phyloP scores from a whole-genome alignment of 2,329 filamentous ascomycete species.

The Hymenoscyphus scutula region DNA sequence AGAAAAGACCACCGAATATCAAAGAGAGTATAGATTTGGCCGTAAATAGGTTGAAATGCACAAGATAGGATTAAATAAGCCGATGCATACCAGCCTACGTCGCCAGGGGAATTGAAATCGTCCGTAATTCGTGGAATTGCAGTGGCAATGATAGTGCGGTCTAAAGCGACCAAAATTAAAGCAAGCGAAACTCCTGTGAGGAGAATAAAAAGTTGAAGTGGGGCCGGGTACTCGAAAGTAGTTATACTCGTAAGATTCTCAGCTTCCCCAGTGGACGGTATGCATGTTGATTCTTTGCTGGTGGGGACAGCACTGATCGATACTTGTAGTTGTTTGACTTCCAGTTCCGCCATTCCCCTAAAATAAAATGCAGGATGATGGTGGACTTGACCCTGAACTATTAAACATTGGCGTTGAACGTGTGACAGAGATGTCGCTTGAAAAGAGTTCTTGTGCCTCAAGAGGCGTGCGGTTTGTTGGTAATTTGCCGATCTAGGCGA shows the following conservation, averaged over 20 bases:
- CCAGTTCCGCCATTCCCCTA: no score
- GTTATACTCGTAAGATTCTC: neutral
- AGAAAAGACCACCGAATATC: slow-evolving; percentile 32
- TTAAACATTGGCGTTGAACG: no score
- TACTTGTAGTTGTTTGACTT: no score
- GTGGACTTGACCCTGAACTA: no score
- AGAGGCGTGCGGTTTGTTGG: no score
- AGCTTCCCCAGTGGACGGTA: neutral
- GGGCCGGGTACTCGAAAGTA: slow-evolving; percentile 28
- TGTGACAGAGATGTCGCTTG: no score
- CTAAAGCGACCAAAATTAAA: slow-evolving; percentile 33
- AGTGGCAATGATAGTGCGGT: slow-evolving; percentile 30
- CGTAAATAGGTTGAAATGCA: slow-evolving; percentile 28
- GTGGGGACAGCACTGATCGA: no score
- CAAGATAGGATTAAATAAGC: slow-evolving; percentile 38
- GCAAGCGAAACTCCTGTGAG: slow-evolving; percentile 33
- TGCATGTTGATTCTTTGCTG: neutral
- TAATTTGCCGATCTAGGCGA: no score
- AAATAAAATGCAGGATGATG: no score
- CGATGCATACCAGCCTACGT: slow-evolving; percentile 40
- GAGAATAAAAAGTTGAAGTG: slow-evolving; percentile 27
- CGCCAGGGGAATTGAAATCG: slow-evolving; percentile 38
- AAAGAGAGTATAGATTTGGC: slow-evolving; percentile 25
- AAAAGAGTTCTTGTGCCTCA: no score
- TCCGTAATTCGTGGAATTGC: slow-evolving; percentile 41